Percentiles rank a stretch among this genome's conserved stretches.
Evolutionary conservation across 2,329 filamentous ascomycete species (phyloP).

Genomic region (Fusarium nodosum): DNA sequence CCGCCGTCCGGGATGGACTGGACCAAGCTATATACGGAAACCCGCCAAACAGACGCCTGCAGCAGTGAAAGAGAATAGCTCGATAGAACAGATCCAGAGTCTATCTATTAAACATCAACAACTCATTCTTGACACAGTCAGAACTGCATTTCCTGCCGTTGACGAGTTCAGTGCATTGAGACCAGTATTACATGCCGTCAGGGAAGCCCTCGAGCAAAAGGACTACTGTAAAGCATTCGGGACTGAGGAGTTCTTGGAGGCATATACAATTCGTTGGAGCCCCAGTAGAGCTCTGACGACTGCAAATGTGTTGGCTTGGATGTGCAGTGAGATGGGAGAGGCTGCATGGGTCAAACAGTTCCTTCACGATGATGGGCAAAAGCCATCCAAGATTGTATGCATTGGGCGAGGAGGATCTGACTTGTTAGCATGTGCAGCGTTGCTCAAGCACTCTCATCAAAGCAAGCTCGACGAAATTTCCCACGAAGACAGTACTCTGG

Average conservation of each 20-base stretch:
- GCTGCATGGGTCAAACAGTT: slow-evolving; percentile 6
- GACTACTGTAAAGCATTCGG: slow-evolving; percentile 15
- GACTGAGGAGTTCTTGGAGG: slow-evolving; percentile 10
- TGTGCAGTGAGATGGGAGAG: slow-evolving; percentile 18
- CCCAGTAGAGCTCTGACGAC: slow-evolving; percentile 7
- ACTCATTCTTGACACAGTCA: slow-evolving; percentile 24
- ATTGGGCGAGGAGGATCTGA: slow-evolving; percentile 19
- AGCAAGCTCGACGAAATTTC: not conserved
- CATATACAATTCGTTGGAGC: slow-evolving; percentile 20
- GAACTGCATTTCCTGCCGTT: slow-evolving; percentile 8
- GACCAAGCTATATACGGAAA: slow-evolving; percentile 25
- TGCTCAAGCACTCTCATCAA: slow-evolving; percentile 3
- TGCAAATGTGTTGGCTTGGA: slow-evolving; percentile 19
- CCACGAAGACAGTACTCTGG: not conserved
- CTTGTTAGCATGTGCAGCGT: not conserved
- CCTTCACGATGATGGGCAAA: not conserved
- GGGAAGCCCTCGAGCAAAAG: slow-evolving; percentile 19
- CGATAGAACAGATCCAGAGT: not conserved
- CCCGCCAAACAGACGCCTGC: not conserved
- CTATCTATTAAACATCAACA: slow-evolving; percentile 11
- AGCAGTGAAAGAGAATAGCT: not conserved
- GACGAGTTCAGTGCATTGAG: slow-evolving; percentile 9
- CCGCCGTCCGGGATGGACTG: slow-evolving; percentile 20
- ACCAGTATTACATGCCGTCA: slow-evolving; percentile 11
- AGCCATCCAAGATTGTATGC: not conserved